Evolutionary conservation across 208 protist genomes (phyloP).

Genomic region (Leishmania arabica): DNA sequence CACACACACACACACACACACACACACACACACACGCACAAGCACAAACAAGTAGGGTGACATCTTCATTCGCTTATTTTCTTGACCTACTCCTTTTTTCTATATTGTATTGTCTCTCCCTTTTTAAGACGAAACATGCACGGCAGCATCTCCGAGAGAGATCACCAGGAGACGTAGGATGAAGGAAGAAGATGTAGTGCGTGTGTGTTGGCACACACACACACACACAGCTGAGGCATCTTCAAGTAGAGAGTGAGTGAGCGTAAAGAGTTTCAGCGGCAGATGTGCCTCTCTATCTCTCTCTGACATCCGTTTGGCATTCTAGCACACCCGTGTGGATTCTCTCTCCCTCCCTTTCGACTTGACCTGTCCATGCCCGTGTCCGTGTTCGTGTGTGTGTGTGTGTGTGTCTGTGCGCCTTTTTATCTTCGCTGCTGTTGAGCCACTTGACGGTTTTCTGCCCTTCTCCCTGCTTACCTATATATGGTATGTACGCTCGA

Average conservation of each 20-base stretch:
- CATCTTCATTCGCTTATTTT: background rate
- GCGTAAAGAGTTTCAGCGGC: background rate
- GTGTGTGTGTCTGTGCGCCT: background rate
- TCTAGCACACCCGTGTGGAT: background rate
- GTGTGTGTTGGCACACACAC: background rate
- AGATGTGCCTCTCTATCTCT: background rate
- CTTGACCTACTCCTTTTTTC: background rate
- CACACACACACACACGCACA: background rate
- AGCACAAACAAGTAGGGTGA: background rate
- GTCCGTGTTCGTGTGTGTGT: background rate
- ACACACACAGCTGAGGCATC: background rate
- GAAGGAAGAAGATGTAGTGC: background rate
- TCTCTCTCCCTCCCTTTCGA: background rate
- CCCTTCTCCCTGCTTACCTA: background rate
- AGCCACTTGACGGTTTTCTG: background rate
- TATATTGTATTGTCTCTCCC: background rate
- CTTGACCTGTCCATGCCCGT: background rate
- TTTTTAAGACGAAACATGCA: background rate
- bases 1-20: background rate
- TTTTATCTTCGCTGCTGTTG: too few species aligned
- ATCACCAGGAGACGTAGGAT: background rate
- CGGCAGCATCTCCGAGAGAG: background rate
- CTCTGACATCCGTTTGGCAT: background rate
- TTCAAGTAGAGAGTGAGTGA: background rate
- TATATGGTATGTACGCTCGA: background rate